Conservation (phyloP, 495 filamentous ascomycete species). For the Viridothelium virens region DNA sequence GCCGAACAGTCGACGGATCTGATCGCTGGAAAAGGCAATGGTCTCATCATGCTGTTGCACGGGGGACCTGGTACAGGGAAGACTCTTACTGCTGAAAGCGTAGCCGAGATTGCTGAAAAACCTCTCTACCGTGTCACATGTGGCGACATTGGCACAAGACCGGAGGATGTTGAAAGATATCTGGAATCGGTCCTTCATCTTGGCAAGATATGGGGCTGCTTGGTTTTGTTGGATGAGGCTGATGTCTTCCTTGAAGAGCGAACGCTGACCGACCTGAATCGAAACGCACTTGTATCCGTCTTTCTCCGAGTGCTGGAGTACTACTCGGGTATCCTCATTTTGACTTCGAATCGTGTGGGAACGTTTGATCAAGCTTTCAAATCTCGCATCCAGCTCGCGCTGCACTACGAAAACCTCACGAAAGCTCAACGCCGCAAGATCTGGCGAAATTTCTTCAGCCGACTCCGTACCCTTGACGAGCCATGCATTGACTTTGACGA, state of each 20-base stretch:
- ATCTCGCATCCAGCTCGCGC: constrained; percentile 40
- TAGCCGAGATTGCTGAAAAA: constrained; percentile 21
- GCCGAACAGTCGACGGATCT: constrained; percentile 16
- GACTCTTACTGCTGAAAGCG: constrained; percentile 23
- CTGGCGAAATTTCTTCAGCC: constrained; percentile 13
- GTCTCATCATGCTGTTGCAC: constrained; percentile 21
- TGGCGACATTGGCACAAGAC: constrained; percentile 17
- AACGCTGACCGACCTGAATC: constrained; percentile 13
- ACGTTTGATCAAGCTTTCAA: constrained; percentile 42
- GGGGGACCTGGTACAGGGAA: constrained; percentile 12
- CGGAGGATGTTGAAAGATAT: constrained; percentile 9
- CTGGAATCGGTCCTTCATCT: constrained; percentile 18
- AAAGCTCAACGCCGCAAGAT: not conserved
- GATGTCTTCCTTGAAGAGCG: constrained; percentile 23
- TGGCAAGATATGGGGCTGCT: constrained; percentile 18
- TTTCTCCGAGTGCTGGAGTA: not conserved
- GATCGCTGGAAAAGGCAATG: constrained; percentile 23
- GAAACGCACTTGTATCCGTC: constrained; percentile 24
- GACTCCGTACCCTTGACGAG: not conserved
- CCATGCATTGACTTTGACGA: constrained; percentile 7
- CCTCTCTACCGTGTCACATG: constrained; percentile 20
- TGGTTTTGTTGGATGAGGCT: constrained; percentile 19
- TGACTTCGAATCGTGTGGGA: constrained; percentile 22
- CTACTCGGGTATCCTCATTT: constrained; percentile 14
- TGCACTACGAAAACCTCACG: constrained; percentile 39